Conservation (phyloP, 192 early-diverging fungal genomes). For the Umbelopsis sp. region DNA sequence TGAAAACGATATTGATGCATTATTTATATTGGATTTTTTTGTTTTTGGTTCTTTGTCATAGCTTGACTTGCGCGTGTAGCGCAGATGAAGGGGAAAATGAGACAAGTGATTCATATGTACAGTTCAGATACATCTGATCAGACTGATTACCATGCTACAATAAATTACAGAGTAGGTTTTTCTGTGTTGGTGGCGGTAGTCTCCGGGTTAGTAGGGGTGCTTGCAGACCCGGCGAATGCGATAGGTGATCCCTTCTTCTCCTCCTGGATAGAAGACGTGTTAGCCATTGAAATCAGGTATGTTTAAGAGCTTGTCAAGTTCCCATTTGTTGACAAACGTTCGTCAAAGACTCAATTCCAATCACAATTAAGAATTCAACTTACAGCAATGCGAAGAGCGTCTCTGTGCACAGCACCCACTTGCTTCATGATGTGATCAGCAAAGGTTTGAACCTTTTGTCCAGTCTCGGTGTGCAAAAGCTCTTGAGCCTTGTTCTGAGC, state of each 20-base stretch:
- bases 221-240: not conserved
- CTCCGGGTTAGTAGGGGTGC: not conserved
- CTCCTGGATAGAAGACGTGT: not conserved
- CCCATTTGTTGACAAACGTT: too few species aligned
- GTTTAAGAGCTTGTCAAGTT: too few species aligned
- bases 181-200: not conserved
- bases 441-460: slow-evolving; percentile 42
- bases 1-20: too few species aligned
- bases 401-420: slow-evolving; percentile 49
- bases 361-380: not conserved
- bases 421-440: slow-evolving; percentile 40
- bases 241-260: slow-evolving; percentile 7
- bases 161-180: not conserved
- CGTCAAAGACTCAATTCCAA: not conserved
- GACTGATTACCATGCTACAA: too few species aligned
- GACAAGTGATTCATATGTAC: too few species aligned
- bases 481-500: slow-evolving; percentile 38
- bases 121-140: too few species aligned
- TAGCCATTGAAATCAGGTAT: not conserved
- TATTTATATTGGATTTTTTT: too few species aligned
- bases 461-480: slow-evolving; percentile 48
- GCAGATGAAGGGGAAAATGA: too few species aligned
- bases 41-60: too few species aligned
- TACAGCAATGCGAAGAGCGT: slow-evolving; percentile 49
- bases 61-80: too few species aligned